phyloP scores from a whole-genome alignment of 306 rosid genomes.

The Hippophae tibetana region DNA sequence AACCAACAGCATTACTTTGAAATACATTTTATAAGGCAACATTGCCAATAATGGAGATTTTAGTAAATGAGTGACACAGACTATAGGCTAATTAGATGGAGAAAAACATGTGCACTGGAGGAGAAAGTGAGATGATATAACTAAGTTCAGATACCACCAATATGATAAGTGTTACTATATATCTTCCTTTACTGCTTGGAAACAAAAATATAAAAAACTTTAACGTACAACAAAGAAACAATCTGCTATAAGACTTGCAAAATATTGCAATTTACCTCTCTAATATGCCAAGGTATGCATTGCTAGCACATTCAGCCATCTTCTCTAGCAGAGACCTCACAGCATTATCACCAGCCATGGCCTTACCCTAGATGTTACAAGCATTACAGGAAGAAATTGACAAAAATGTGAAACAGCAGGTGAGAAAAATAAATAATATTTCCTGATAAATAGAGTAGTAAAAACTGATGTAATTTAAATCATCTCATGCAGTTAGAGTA shows the following conservation, averaged over 20 bases:
- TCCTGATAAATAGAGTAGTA: constrained; percentile 10
- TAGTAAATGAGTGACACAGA: too few relatives aligned
- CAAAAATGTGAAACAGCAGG: background rate
- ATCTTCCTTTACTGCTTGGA: background rate
- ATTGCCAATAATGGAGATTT: too few relatives aligned
- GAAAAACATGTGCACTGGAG: background rate
- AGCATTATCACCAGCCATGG: constrained; percentile 95
- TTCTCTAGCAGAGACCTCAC: constrained; percentile 87
- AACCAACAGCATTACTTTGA: too few relatives aligned
- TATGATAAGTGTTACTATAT: background rate
- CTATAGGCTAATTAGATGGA: too few relatives aligned
- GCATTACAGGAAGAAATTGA: background rate
- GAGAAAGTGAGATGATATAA: background rate
- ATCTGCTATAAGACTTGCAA: background rate
- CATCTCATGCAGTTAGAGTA: background rate
- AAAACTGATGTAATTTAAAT: background rate
- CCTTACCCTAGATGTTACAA: constrained; percentile 64
- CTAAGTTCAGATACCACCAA: background rate
- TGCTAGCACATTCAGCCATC: constrained; percentile 87
- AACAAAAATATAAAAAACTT: background rate
- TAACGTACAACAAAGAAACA: constrained; percentile 1
- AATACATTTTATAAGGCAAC: too few relatives aligned
- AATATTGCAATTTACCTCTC: constrained; percentile 49
- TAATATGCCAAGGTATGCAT: constrained; percentile 83
- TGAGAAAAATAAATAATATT: background rate